Percentiles rank a stretch among this genome's conserved stretches.
These are phyloP conservation scores for Russula foetens DNA, from an alignment of 768 basidiomycete genomes.

Conservation along the genomic window DNA sequence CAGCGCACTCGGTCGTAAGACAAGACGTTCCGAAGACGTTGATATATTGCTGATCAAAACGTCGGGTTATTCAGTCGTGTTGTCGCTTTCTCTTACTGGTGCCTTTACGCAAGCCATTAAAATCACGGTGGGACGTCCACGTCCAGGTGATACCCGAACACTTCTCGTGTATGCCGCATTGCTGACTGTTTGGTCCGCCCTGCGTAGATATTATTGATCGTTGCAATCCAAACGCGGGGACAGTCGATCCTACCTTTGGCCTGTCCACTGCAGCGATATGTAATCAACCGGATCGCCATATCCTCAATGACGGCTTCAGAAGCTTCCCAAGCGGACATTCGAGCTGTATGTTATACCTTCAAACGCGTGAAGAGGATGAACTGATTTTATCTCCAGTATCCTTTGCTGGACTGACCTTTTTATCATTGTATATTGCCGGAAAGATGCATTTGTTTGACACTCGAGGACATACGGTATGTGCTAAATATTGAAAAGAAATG, in stretches of 20 bases:
- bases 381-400: constrained; percentile 46
- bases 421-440: constrained; percentile 83
- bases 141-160: constrained; percentile 49
- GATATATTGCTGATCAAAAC: not conserved
- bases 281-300: constrained; percentile 50
- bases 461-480: constrained; percentile 58
- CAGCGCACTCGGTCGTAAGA: constrained; percentile 41
- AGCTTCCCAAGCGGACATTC: constrained; percentile 93
- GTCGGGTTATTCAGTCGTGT: constrained; percentile 44
- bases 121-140: constrained; percentile 80
- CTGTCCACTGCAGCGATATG: constrained; percentile 74
- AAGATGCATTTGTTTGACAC: constrained; percentile 88
- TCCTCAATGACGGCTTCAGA: constrained; percentile 77
- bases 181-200: not conserved
- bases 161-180: not conserved
- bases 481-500: not conserved
- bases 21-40: not conserved
- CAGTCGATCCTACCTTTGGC: constrained; percentile 61
- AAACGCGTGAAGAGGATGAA: not conserved
- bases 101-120: constrained; percentile 80
- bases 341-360: constrained; percentile 48
- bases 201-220: constrained; percentile 52
- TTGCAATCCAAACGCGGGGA: constrained; percentile 60
- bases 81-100: constrained; percentile 71
- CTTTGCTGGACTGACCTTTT: constrained; percentile 87